A percentile compares a stretch with the other conserved stretches of the same genome.
Evolutionary conservation across 1,284 basidiomycete genomes (phyloP).

Genomic region (Apiotrichum sp.): DNA sequence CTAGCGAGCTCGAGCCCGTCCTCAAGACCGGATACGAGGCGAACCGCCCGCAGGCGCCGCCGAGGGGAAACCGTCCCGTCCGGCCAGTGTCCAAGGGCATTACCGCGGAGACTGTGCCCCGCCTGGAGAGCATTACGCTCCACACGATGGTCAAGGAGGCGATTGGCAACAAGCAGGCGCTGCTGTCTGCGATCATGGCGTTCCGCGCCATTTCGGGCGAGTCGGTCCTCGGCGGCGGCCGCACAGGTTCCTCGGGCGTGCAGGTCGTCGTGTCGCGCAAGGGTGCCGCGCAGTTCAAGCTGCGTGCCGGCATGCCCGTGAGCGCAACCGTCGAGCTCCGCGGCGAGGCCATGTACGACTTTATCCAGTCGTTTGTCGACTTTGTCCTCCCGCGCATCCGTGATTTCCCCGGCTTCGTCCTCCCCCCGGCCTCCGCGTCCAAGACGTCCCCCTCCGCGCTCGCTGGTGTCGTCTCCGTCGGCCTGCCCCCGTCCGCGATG

Average conservation of each 20-base stretch:
- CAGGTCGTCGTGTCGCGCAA: slow-evolving; percentile 73
- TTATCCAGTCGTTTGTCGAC: slow-evolving; percentile 79
- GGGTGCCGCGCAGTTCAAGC: slow-evolving; percentile 74
- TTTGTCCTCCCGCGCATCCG: slow-evolving; percentile 90
- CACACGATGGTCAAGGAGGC: slow-evolving; percentile 80
- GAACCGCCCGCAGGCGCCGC: slow-evolving; percentile 41
- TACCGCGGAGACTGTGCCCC: slow-evolving; percentile 61
- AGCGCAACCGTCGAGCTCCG: slow-evolving; percentile 85
- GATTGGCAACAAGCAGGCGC: slow-evolving; percentile 63
- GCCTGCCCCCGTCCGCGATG: slow-evolving; percentile 77
- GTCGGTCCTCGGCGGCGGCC: slow-evolving; percentile 62
- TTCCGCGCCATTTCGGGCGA: slow-evolving; percentile 83
- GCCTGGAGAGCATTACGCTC: slow-evolving; percentile 75
- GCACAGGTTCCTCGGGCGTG: slow-evolving; percentile 65
- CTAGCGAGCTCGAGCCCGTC: slow-evolving; percentile 24
- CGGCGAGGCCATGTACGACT: slow-evolving; percentile 89
- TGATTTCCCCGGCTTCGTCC: slow-evolving; percentile 84
- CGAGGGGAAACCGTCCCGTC: slow-evolving; percentile 41
- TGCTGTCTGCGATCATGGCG: slow-evolving; percentile 81
- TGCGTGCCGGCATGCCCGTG: slow-evolving; percentile 73
- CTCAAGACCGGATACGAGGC: slow-evolving; percentile 41
- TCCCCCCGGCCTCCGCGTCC: slow-evolving; percentile 53
- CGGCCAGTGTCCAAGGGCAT: slow-evolving; percentile 49
- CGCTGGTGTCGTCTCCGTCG: slow-evolving; percentile 81
- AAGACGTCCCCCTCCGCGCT: slow-evolving; percentile 62